A percentile compares a stretch with the other conserved stretches of the same genome.
Conservation (phyloP, 805 yeast species). For the Candida taoyuanica region DNA sequence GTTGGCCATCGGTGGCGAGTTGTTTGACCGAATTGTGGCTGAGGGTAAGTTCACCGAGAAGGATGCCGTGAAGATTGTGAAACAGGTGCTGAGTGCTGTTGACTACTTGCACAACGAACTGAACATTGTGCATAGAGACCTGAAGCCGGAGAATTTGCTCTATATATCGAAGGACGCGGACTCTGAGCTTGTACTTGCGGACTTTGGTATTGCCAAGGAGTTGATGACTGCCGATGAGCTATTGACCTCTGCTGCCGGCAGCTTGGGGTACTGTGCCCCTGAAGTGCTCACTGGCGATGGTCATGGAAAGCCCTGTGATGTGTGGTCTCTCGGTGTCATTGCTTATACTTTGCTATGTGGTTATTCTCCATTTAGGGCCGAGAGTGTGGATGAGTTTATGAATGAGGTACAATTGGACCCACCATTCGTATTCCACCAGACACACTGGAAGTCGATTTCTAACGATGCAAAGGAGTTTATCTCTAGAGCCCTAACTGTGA, state of each 20-base stretch:
- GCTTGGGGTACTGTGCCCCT: constrained; percentile 96
- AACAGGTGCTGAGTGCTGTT: constrained; percentile 74
- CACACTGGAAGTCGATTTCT: constrained; percentile 81
- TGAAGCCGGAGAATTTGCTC: constrained; percentile 90
- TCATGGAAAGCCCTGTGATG: constrained; percentile 93
- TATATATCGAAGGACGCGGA: constrained; percentile 54
- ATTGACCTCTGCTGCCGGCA: constrained; percentile 75
- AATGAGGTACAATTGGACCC: constrained; percentile 68
- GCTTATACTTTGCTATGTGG: constrained; percentile 89
- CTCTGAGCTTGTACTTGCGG: constrained; percentile 82
- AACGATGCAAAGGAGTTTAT: constrained; percentile 79
- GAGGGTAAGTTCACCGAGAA: constrained; percentile 83
- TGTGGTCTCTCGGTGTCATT: constrained; percentile 94
- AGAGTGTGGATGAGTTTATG: constrained; percentile 73
- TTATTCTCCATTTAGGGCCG: constrained; percentile 86
- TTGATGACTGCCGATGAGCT: constrained; percentile 55
- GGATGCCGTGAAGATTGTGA: constrained; percentile 74
- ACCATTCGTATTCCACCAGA: constrained; percentile 79
- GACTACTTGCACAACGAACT: constrained; percentile 62
- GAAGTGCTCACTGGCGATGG: constrained; percentile 80
- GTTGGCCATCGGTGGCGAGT: constrained; percentile 93
- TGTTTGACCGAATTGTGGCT: constrained; percentile 79
- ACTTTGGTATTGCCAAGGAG: constrained; percentile 91
- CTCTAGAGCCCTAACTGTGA: constrained; percentile 58
- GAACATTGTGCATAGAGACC: constrained; percentile 87